Evolutionary conservation across 176 grass and related monocot genomes (phyloP).

Genomic region (Melocanna baccifera): DNA sequence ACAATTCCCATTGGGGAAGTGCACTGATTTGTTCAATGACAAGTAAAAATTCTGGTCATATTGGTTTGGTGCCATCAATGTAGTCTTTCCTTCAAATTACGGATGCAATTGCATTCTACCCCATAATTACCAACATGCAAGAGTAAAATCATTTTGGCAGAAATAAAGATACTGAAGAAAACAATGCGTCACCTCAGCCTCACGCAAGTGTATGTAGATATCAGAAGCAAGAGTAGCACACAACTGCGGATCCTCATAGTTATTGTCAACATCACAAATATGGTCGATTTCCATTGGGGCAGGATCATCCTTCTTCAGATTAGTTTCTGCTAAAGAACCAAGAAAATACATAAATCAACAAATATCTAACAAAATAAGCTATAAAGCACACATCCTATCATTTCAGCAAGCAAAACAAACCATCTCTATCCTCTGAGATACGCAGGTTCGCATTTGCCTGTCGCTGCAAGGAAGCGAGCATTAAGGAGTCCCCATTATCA

Average conservation of each 20-base stretch:
- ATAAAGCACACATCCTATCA: neutral
- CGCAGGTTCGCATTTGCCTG: conserved; percentile 69
- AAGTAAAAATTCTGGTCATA: neutral
- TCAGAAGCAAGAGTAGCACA: conserved; percentile 91
- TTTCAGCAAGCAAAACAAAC: conserved; percentile 40
- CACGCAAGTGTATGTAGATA: conserved; percentile 83
- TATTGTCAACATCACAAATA: conserved; percentile 60
- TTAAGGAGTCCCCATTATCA: conserved; percentile 65
- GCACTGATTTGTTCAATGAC: neutral
- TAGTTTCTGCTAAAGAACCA: conserved; percentile 43
- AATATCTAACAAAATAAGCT: neutral
- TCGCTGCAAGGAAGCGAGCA: conserved; percentile 66
- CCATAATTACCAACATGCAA: neutral
- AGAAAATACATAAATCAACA: neutral
- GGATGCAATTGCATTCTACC: neutral
- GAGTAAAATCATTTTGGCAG: neutral
- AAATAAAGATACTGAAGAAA: neutral
- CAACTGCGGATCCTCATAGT: conserved; percentile 70
- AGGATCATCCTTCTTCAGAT: conserved; percentile 50
- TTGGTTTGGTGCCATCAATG: too few relatives aligned
- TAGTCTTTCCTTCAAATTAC: neutral
- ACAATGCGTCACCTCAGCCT: conserved; percentile 69
- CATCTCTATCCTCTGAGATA: conserved; percentile 60
- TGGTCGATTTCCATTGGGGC: conserved; percentile 59
- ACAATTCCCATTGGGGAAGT: neutral